These are phyloP conservation scores for Ganoderma resinaceum DNA, from an alignment of 1,284 basidiomycete species.

Conservation along the genomic window DNA sequence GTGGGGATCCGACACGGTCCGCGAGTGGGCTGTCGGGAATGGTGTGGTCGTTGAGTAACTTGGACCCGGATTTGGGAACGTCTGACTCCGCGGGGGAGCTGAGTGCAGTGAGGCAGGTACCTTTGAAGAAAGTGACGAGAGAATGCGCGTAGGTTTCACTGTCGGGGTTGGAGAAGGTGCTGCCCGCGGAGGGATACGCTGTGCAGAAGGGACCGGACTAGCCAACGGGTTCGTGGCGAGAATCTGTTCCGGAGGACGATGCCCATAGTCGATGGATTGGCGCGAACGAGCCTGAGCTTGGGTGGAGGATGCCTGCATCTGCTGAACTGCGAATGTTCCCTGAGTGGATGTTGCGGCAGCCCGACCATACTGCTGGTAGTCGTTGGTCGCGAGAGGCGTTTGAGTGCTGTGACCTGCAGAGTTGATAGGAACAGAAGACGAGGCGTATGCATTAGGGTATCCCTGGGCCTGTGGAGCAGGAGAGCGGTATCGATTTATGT, in stretches of 20 bases:
- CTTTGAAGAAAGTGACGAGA: constrained; percentile 30
- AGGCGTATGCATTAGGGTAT: constrained; percentile 32
- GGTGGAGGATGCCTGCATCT: constrained; percentile 4
- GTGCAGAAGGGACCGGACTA: constrained; percentile 8
- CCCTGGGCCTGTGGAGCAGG: constrained; percentile 32
- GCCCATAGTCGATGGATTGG: constrained; percentile 25
- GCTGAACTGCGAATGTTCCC: constrained; percentile 9
- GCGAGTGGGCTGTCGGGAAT: constrained; percentile 31
- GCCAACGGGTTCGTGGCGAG: constrained; percentile 15
- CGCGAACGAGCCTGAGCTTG: constrained; percentile 17
- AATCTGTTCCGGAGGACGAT: constrained; percentile 22
- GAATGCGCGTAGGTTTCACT: constrained; percentile 18
- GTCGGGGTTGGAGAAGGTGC: constrained; percentile 39
- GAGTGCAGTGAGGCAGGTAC: constrained; percentile 26
- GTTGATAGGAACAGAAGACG: constrained; percentile 22
- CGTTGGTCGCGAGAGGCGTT: constrained; percentile 19
- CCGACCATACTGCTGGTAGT: constrained; percentile 22
- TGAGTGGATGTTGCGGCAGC: constrained; percentile 10
- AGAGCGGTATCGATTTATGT: constrained; percentile 40
- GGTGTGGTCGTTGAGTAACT: constrained; percentile 14
- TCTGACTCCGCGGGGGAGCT: constrained; percentile 33
- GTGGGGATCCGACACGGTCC: constrained; percentile 39
- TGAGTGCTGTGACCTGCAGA: constrained; percentile 27
- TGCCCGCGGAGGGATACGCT: constrained; percentile 36
- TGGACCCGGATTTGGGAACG: constrained; percentile 26